A percentile compares a stretch with the other conserved stretches of the same genome.
Evolutionary conservation across 139 green algal species (phyloP).

Genomic region (Chlorella vulgaris): DNA sequence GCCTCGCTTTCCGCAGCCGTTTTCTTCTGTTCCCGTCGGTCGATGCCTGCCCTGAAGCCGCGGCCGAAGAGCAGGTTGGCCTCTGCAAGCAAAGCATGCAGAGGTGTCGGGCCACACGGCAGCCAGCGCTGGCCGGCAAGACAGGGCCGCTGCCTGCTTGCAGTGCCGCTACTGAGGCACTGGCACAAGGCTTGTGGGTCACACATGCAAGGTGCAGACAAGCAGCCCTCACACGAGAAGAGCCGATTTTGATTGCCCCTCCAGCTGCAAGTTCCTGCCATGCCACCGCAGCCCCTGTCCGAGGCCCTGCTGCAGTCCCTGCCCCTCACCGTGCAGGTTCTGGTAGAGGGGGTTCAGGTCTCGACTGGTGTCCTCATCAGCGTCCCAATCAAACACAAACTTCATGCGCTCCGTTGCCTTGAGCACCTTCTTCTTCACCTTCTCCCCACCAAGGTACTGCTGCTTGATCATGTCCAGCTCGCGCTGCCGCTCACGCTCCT

Average conservation of each 20-base stretch:
- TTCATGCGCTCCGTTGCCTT: conserved; percentile 90
- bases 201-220: no score
- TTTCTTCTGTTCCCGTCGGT: conserved; percentile 95
- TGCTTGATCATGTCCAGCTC: conserved; percentile 92
- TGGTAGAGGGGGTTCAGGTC: conserved; percentile 96
- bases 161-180: no score
- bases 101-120: not conserved
- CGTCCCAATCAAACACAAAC: conserved; percentile 99
- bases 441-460: conserved; percentile 55
- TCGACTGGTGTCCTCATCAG: conserved; percentile 89
- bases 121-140: not conserved
- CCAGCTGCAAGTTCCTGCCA: no score
- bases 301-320: no score
- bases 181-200: no score
- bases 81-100: conserved; percentile 57
- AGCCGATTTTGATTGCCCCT: no score
- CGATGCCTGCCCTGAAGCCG: conserved; percentile 91
- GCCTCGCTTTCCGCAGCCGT: conserved; percentile 67
- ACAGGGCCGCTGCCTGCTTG: no score
- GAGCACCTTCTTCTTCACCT: conserved; percentile 54
- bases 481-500: conserved; percentile 80
- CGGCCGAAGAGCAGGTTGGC: conserved; percentile 93
- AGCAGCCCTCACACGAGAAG: no score
- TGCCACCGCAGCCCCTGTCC: no score
- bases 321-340: conserved; percentile 73